Evolutionary conservation across 805 yeast genomes (phyloP), one percentile per base, ranked within the genome.

Genomic region (Candida suzukii): DNA sequence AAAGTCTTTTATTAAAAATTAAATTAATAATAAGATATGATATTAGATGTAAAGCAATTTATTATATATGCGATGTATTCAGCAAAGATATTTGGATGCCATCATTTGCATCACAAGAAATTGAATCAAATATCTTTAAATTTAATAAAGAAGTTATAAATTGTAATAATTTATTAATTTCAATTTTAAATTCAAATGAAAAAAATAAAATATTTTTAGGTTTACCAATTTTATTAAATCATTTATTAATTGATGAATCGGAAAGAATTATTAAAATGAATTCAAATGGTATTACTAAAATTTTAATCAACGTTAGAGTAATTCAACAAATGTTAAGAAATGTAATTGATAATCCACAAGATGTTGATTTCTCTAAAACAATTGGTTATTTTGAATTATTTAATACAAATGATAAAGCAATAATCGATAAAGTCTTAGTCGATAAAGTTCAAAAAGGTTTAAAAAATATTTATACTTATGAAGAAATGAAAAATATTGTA

Each of bases 311-410:
- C 54, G 75, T 83, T 18, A 67, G 77, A 40, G 78, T 83, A 1
- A 59, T 83, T 34, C 88, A 80, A 60, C 90, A 83, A 55, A 74
- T 79, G 73, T 67, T 83, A 42, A 70, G 83, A 44, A 76, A 74
- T 44, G 68, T 82, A 27, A 70, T 75, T 54, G 54, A 58, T 20
- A 66, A 68, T 44, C 78, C 82, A 0, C 71, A 71, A 30, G 65
- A 64, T 17, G 76, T 80, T 13, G 73, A 77, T 45, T 80, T 82
- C 52, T 55, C 68, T 20, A 60, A 67, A 22, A 70, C 84, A 1
- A 63, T 79, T 4, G 54, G 64, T 14, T 83, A 77, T 62, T 83
- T 74, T 55, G 79, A 77, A 39, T 50, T 74, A 49, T 71, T 77
- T 56, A 73, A 76, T 20, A 54, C 58, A 46, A 68, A 70, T 14